Evolutionary conservation across 306 rosid species (phyloP).

Genomic region (Quercus ilex): DNA sequence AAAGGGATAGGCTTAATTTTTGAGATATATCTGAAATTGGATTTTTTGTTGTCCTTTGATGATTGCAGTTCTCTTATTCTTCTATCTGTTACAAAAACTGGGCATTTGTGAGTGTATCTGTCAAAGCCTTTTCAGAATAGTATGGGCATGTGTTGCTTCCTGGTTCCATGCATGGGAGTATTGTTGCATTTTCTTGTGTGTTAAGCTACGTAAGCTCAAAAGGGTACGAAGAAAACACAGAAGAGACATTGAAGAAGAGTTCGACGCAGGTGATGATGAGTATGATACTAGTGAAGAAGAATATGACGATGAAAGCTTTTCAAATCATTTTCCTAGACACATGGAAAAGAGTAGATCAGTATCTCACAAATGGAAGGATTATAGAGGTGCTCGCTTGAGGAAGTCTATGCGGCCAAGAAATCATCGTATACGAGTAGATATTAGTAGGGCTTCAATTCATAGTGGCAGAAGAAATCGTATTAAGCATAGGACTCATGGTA

Average conservation of each 20-base stretch:
- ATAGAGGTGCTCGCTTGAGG: slow-evolving; percentile 38
- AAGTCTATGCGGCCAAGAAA: slow-evolving; percentile 45
- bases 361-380: slow-evolving; percentile 38
- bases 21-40: not conserved
- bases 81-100: slow-evolving; percentile 48
- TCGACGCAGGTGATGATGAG: slow-evolving; percentile 15
- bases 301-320: slow-evolving; percentile 19
- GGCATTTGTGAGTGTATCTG: slow-evolving; percentile 49
- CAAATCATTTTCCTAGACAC: slow-evolving; percentile 9
- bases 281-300: not conserved
- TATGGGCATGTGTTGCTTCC: slow-evolving; percentile 46
- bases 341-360: slow-evolving; percentile 16
- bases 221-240: slow-evolving; percentile 31
- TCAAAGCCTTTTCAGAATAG: slow-evolving; percentile 38
- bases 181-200: slow-evolving; percentile 50
- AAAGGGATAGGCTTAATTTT: not conserved
- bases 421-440: slow-evolving; percentile 38
- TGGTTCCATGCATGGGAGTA: slow-evolving; percentile 40
- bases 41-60: not conserved
- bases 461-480: slow-evolving; percentile 23
- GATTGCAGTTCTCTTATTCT: slow-evolving; percentile 53
- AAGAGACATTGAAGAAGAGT: slow-evolving; percentile 22
- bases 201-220: slow-evolving; percentile 29
- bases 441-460: slow-evolving; percentile 31
- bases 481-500: slow-evolving; percentile 18